Evolutionary conservation across 2,329 filamentous ascomycete species (phyloP), one percentile per base, ranked within the genome.

Genomic region (Ophioceras dolichostomum): DNA sequence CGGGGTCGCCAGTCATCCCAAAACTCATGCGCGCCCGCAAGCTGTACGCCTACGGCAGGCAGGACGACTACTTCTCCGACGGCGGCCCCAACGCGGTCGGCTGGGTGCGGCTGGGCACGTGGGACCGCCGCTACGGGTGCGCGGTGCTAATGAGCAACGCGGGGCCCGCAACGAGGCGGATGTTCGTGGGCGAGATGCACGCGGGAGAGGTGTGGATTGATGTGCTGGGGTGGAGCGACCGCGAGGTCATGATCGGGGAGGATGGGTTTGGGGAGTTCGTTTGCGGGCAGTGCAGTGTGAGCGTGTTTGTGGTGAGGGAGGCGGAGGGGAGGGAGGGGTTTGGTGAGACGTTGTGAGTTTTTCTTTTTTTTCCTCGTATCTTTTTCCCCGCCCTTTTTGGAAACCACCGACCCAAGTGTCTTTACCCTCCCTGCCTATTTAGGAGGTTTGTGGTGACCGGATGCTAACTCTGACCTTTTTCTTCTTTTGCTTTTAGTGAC

Each of bases 11-110:
- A n/a, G 64, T 61, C 30, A 63, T 84, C 4, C 68, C 75, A 2
- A 64, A 68, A 12, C 59, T 84, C 12, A 64, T 72, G 13, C 65
- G 77, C 18, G 75, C 73, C 3, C 66, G 79, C 13, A 79, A 76
- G 52, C 60, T 79, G 2, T 83, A 78, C 46, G 73, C 76, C 0
- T 81, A 83, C 47, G 79, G 79, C 10, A 56, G 64, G 38, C 78
- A 83, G 50, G 64, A 65, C 4, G 76, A 83, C 45, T 82, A 81
- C 52, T 76, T 59, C 36, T n/a, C n/a, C n/a, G n/a, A n/a, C n/a
- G 70, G 79, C 51, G 60, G 65, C 28, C 55, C 63, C n/a, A 73
- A 72, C 21, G 79, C 75, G 50, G 65, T 83, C 38, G 77, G 76
- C 41, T 78, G 70, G 60, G 70, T 73, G 28, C 60, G 70, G 8